Percentiles rank a stretch among this genome's conserved stretches.
phyloP scores from a whole-genome alignment of 176 grass and related monocot species.

The Eremochloa ophiuroides region DNA sequence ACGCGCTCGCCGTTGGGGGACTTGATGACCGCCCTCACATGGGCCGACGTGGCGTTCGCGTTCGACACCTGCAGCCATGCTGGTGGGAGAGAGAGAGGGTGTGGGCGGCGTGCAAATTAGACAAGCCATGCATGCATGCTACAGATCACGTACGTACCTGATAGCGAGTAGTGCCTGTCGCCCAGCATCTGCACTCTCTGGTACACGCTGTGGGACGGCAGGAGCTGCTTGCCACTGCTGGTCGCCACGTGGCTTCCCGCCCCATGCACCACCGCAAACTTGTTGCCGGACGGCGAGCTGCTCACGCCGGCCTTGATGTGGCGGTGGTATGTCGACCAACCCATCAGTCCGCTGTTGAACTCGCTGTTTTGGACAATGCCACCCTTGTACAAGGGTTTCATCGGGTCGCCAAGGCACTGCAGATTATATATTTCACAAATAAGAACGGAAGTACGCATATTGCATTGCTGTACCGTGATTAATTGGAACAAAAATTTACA shows the following conservation, averaged over 20 bases:
- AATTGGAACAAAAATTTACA: not conserved
- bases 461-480: not conserved
- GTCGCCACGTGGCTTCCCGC: slow-evolving; percentile 12
- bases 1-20: slow-evolving; percentile 18
- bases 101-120: no score
- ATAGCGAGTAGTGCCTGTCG: slow-evolving; percentile 57
- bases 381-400: slow-evolving; percentile 53
- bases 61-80: slow-evolving; percentile 63
- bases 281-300: slow-evolving; percentile 45
- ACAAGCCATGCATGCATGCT: not conserved
- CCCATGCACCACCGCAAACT: slow-evolving; percentile 27
- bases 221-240: not conserved
- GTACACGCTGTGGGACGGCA: slow-evolving; percentile 48
- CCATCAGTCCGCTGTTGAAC: slow-evolving; percentile 50
- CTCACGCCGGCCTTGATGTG: slow-evolving; percentile 29
- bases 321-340: slow-evolving; percentile 46
- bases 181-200: slow-evolving; percentile 54
- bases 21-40: slow-evolving; percentile 51
- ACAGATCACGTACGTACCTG: slow-evolving; percentile 30
- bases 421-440: not conserved
- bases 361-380: slow-evolving; percentile 71
- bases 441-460: not conserved
- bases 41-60: slow-evolving; percentile 27
- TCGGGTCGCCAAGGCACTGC: slow-evolving; percentile 64
- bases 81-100: no score